Conservation (phyloP, 2,329 filamentous ascomycete genomes). For the Epichloe festucae region DNA sequence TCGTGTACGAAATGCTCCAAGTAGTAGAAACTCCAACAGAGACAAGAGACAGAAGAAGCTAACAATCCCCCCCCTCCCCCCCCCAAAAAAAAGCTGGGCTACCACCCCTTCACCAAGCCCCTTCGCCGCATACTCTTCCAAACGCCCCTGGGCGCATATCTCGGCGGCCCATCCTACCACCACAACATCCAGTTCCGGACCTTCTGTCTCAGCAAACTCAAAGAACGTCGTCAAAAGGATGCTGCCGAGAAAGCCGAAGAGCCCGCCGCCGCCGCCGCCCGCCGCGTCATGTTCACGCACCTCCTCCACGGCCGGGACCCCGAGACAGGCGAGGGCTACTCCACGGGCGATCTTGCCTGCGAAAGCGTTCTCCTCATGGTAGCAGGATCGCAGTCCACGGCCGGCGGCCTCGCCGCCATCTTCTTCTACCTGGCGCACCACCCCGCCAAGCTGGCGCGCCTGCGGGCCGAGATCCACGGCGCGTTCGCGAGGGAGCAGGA, state of each 20-base stretch:
- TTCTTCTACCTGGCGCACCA: conserved; percentile 11
- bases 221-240: conserved; percentile 4
- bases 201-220: conserved; percentile 1
- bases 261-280: too few species aligned
- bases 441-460: conserved; percentile 4
- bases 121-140: background rate
- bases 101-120: background rate
- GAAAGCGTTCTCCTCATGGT: conserved; percentile 14
- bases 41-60: too few species aligned
- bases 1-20: too few species aligned
- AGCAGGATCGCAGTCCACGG: conserved; percentile 11
- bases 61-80: too few species aligned
- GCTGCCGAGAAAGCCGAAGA: background rate
- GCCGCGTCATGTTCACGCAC: conserved; percentile 13
- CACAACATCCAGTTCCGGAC: background rate
- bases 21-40: too few species aligned
- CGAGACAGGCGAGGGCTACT: conserved; percentile 14
- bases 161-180: background rate
- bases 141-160: background rate
- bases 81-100: background rate
- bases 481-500: conserved; percentile 1
- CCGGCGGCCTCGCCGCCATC: conserved; percentile 8
- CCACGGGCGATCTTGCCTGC: conserved; percentile 11
- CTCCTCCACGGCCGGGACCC: conserved; percentile 11
- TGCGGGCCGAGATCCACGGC: conserved; percentile 6